phyloP scores from a whole-genome alignment of 1,284 basidiomycete species.

The Naganishia albida region DNA sequence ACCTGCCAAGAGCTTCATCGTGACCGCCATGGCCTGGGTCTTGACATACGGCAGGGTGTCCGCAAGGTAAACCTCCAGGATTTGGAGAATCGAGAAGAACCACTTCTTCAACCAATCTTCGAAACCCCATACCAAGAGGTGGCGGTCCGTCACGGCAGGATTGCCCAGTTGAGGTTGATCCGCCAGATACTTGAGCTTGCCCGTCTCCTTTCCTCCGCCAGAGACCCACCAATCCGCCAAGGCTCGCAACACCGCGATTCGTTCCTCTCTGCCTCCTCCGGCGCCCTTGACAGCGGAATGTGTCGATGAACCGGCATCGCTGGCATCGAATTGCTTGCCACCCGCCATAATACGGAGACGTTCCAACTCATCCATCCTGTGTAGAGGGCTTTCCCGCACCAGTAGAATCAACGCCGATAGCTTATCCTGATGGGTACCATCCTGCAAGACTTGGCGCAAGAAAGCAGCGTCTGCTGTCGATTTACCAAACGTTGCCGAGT shows the following conservation, averaged over 20 bases:
- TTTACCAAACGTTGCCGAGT: constrained; percentile 40
- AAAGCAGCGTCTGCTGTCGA: constrained; percentile 72
- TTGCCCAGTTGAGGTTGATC: constrained; percentile 78
- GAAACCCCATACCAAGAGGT: constrained; percentile 82
- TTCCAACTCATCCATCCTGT: constrained; percentile 81
- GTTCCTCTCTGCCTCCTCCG: constrained; percentile 69
- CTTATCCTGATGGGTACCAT: constrained; percentile 89
- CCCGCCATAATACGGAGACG: constrained; percentile 75
- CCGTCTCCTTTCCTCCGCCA: constrained; percentile 69
- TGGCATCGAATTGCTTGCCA: constrained; percentile 59
- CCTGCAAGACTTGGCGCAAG: constrained; percentile 76
- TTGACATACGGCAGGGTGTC: constrained; percentile 88
- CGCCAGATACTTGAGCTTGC: constrained; percentile 86
- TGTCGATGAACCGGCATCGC: constrained; percentile 42
- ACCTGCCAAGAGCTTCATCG: constrained; percentile 77
- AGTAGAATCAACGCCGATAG: constrained; percentile 89
- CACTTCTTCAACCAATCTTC: constrained; percentile 98
- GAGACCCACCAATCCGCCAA: constrained; percentile 97
- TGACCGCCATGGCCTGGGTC: constrained; percentile 72
- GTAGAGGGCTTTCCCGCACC: constrained; percentile 85
- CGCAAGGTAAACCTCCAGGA: constrained; percentile 82
- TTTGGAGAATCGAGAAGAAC: constrained; percentile 88
- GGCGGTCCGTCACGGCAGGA: constrained; percentile 68
- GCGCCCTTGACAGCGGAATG: constrained; percentile 55
- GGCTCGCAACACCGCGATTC: constrained; percentile 83